These are phyloP conservation scores for Amanita rubescens DNA, from an alignment of 768 basidiomycete species.

Conservation along the genomic window DNA sequence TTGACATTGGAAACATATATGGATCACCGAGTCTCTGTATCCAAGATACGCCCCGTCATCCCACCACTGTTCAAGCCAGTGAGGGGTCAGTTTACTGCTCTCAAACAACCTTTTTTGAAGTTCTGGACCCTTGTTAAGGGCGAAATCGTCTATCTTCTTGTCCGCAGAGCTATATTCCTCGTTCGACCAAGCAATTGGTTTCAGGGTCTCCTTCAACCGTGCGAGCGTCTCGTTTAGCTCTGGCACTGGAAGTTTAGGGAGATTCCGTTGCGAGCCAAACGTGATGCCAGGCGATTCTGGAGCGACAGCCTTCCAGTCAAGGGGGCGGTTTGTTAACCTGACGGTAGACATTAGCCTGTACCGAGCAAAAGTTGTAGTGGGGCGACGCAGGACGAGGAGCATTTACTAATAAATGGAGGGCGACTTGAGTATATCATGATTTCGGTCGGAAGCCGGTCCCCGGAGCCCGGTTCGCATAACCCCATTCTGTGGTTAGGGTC, in stretches of 20 bases:
- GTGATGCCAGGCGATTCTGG: slow-evolving; percentile 51
- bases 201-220: slow-evolving; percentile 62
- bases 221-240: slow-evolving; percentile 56
- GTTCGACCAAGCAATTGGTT: slow-evolving; percentile 62
- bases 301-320: slow-evolving; percentile 66
- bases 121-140: slow-evolving; percentile 33
- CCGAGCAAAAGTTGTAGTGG: not conserved
- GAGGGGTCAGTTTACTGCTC: slow-evolving; percentile 45
- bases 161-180: slow-evolving; percentile 49
- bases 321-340: slow-evolving; percentile 28
- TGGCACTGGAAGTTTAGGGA: slow-evolving; percentile 75
- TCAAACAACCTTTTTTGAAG: slow-evolving; percentile 61
- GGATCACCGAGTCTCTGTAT: slow-evolving; percentile 75
- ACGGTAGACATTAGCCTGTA: slow-evolving; percentile 12
- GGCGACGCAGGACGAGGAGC: not conserved
- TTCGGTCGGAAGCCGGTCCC: not conserved
- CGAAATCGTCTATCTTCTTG: slow-evolving; percentile 65
- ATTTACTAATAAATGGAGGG: no score
- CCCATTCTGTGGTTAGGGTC: slow-evolving; percentile 5
- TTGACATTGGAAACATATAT: not conserved
- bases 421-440: not conserved
- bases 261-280: slow-evolving; percentile 53
- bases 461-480: not conserved
- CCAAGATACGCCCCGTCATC: slow-evolving; percentile 76
- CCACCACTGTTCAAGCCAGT: slow-evolving; percentile 97